Conservation (phyloP, 306 rosid species). For the Dryas alaskensis region DNA sequence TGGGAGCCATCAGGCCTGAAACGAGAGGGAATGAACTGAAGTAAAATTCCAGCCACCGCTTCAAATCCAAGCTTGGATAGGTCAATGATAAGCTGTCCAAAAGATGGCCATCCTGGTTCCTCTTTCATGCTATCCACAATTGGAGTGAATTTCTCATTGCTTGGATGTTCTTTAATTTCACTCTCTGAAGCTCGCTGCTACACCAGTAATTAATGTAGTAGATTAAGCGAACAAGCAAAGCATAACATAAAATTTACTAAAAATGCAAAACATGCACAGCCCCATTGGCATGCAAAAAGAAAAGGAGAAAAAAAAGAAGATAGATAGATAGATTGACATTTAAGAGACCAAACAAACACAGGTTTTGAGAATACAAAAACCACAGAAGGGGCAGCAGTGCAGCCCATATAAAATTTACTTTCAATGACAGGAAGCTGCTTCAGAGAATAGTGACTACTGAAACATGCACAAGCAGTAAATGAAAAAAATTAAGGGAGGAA, state of each 20-base stretch:
- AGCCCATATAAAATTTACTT: neutral
- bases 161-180: slow-evolving; percentile 49
- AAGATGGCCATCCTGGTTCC: slow-evolving; percentile 94
- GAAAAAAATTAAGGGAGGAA: too few species aligned
- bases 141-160: slow-evolving; percentile 42
- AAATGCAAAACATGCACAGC: neutral
- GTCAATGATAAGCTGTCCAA: slow-evolving; percentile 66
- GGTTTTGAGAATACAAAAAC: neutral
- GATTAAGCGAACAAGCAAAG: slow-evolving; percentile 28
- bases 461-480: neutral
- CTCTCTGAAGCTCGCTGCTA: slow-evolving; percentile 38
- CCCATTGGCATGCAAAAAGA: neutral
- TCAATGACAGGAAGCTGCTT: neutral
- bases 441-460: neutral
- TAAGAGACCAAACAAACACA: neutral
- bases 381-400: neutral
- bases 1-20: slow-evolving; percentile 37
- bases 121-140: slow-evolving; percentile 56
- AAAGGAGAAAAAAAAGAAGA: neutral
- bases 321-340: neutral
- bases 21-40: slow-evolving; percentile 54
- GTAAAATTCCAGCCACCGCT: slow-evolving; percentile 40
- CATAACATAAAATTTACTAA: neutral
- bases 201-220: slow-evolving; percentile 24
- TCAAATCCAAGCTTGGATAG: slow-evolving; percentile 71